A percentile compares a stretch with the other conserved stretches of the same genome.
Evolutionary conservation across 2,329 filamentous ascomycete genomes (phyloP).

Genomic region (Penicillium expansum): DNA sequence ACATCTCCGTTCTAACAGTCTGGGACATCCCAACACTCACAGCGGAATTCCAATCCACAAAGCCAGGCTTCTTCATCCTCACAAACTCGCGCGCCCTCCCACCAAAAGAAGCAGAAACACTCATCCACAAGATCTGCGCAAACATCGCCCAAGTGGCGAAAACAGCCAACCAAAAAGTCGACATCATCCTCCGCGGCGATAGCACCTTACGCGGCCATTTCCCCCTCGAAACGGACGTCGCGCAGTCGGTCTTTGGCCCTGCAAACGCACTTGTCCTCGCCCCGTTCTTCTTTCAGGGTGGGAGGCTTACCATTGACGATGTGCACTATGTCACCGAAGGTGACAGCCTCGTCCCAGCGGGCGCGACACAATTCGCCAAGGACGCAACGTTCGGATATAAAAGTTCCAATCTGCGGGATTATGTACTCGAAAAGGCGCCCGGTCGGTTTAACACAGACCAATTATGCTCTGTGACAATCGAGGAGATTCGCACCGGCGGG

Average conservation of each 20-base stretch:
- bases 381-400: conserved; percentile 59
- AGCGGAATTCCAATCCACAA: conserved; percentile 44
- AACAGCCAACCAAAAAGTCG: conserved; percentile 43
- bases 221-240: conserved; percentile 54
- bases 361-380: conserved; percentile 55
- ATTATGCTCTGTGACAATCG: conserved; percentile 46
- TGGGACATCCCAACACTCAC: conserved; percentile 50
- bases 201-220: conserved; percentile 59
- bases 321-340: conserved; percentile 59
- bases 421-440: conserved; percentile 54
- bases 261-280: conserved; percentile 56
- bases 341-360: conserved; percentile 50
- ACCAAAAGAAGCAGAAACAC: conserved; percentile 45
- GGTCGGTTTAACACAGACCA: conserved; percentile 41
- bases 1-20: conserved; percentile 54
- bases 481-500: conserved; percentile 51
- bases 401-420: conserved; percentile 53
- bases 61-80: conserved; percentile 58
- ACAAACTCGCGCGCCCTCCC: conserved; percentile 59
- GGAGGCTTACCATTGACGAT: conserved; percentile 56
- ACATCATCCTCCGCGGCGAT: conserved; percentile 58
- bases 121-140: conserved; percentile 53
- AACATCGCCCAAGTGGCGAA: conserved; percentile 50
- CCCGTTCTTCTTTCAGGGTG: conserved; percentile 60
- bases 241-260: conserved; percentile 50